A percentile compares a stretch with the other conserved stretches of the same genome.
Evolutionary conservation across 768 basidiomycete genomes (phyloP).

Genomic region (Russula sp.): DNA sequence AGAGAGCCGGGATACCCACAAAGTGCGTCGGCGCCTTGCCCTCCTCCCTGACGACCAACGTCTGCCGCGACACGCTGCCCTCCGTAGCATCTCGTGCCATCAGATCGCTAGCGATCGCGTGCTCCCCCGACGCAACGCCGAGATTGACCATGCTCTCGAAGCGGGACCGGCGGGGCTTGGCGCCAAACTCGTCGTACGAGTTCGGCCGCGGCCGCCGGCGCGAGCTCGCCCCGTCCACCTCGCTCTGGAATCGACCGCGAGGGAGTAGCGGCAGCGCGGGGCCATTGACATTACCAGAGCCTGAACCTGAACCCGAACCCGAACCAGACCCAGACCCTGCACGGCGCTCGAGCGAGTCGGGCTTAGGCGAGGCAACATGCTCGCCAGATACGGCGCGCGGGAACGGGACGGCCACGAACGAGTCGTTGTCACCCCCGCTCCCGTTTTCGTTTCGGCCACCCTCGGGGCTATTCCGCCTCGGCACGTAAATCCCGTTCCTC

Average conservation of each 20-base stretch:
- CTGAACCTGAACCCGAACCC: not conserved
- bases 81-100: constrained; percentile 56
- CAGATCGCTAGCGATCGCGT: constrained; percentile 62
- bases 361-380: constrained; percentile 36
- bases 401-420: constrained; percentile 49
- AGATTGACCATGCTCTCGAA: constrained; percentile 71
- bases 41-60: constrained; percentile 72
- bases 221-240: constrained; percentile 52
- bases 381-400: constrained; percentile 56
- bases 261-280: constrained; percentile 35
- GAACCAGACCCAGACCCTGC: not conserved
- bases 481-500: constrained; percentile 14
- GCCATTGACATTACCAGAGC: not conserved
- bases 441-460: constrained; percentile 9
- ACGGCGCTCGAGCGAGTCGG: constrained; percentile 16
- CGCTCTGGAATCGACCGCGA: constrained; percentile 69
- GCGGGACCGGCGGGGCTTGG: constrained; percentile 49
- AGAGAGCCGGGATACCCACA: constrained; percentile 41
- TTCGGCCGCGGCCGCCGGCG: constrained; percentile 53
- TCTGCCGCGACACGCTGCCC: constrained; percentile 57
- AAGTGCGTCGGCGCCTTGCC: constrained; percentile 76
- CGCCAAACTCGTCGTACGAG: constrained; percentile 63
- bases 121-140: constrained; percentile 40
- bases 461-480: constrained; percentile 16
- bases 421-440: constrained; percentile 27